Base-by-base conservation (phyloP, 805 yeast genomes). In the Candida succiphila region DNA sequence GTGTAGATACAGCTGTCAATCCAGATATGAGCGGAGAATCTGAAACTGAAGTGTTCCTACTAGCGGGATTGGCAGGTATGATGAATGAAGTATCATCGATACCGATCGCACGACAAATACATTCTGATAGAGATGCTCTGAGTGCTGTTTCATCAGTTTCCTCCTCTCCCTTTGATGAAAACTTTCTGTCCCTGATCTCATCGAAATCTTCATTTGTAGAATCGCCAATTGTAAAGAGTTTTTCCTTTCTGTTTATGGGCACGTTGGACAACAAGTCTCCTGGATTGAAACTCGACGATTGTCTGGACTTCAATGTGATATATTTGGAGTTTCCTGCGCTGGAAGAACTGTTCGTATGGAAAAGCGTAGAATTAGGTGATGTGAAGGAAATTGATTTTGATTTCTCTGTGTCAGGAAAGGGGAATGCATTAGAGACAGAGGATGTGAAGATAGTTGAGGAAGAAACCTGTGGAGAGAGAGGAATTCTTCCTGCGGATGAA, bases 231-330 rank as follows among this genome's bases (percentile, higher is more conserved):
- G 25, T 18, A 20, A 36, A 23, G 10, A 34, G 23, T 23, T 9
- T 32, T 20, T 37, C 47, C 15, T 34, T 36, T 31, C 47, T 39
- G 20, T 49, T 45, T 7, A 82, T 52, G 1, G 94, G 92, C 1
- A 79, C 95, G 35, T 80, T 82, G 0, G 95, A 81, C 9, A 87
- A 57, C 33, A 87, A 61, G 50, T 86, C 95, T 20, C 95, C 95
- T 0, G 95, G 95, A 46, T 81, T 85, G 5, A n/a, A 7, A 16
- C 26, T 6, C 14, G 77, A 60, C 4, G 71, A 57, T 34, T 70
- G 67, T 32, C 78, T 60, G 2, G 82, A 65, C 18, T 68, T 72
- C 24, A 80, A 56, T 4, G 57, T 71, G 26, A 72, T 70, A 41
- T 71, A 71, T 36, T 70, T 58, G 2, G 76, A 67, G 16, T 35